phyloP scores from a whole-genome alignment of 2,329 filamentous ascomycete genomes.

The Ceratocystis cubensis region DNA sequence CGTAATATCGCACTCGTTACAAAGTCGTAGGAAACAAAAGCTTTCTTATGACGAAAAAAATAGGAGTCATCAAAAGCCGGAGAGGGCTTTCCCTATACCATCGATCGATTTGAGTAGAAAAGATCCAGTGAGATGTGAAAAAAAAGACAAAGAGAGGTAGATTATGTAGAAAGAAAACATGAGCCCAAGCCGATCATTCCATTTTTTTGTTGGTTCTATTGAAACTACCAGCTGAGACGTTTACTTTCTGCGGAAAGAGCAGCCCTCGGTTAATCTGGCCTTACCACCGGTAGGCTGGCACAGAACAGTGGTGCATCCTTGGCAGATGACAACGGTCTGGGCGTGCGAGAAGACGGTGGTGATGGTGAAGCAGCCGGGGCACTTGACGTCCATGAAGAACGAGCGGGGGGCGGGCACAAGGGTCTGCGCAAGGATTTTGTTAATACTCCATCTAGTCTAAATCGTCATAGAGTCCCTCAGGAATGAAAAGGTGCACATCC shows the following conservation, averaged over 20 bases:
- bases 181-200: slow-evolving; percentile 22
- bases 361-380: slow-evolving; percentile 99
- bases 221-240: slow-evolving; percentile 31
- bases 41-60: background rate
- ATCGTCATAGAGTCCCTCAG: background rate
- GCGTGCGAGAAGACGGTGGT: slow-evolving; percentile 99
- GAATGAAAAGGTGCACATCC: background rate
- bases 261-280: slow-evolving; percentile 96
- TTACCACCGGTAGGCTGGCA: slow-evolving; percentile 99
- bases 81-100: background rate
- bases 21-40: background rate
- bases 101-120: background rate
- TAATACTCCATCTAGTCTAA: slow-evolving; percentile 21
- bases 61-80: background rate
- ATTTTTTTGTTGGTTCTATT: slow-evolving; percentile 23
- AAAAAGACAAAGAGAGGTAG: slow-evolving; percentile 31
- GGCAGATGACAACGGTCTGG: slow-evolving; percentile 99
- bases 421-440: slow-evolving; percentile 40
- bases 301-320: slow-evolving; percentile 96
- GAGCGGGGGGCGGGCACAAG: slow-evolving; percentile 94
- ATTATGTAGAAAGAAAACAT: slow-evolving; percentile 20
- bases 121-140: slow-evolving; percentile 13
- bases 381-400: slow-evolving; percentile 99
- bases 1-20: background rate
- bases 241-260: slow-evolving; percentile 99